phyloP scores from a whole-genome alignment of 768 basidiomycete species.

The Flagelloscypha sp. region DNA sequence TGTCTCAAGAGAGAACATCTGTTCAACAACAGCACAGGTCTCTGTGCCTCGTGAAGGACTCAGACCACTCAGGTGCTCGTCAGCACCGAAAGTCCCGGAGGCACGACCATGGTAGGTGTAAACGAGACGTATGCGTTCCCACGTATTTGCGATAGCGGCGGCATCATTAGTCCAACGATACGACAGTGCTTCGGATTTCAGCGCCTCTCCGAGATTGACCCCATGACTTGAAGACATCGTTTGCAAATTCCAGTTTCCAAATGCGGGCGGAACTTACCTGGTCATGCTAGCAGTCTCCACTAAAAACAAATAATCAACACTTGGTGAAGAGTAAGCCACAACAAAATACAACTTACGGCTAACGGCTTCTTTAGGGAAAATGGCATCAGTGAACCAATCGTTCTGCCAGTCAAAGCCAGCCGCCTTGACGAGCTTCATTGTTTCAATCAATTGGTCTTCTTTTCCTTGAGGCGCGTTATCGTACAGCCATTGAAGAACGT shows the following conservation, averaged over 20 bases:
- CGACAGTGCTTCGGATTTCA: constrained; percentile 35
- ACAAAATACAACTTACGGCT: constrained; percentile 20
- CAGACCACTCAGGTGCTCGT: constrained; percentile 34
- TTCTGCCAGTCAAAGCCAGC: constrained; percentile 35
- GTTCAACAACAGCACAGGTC: constrained; percentile 34
- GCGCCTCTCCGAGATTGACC: constrained; percentile 13
- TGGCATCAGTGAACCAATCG: constrained; percentile 28
- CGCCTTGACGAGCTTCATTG: constrained; percentile 31
- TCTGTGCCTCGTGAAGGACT: constrained; percentile 34
- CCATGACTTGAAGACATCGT: not conserved
- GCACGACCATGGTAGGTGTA: constrained; percentile 32
- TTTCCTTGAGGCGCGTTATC: constrained; percentile 32
- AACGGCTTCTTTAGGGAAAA: constrained; percentile 23
- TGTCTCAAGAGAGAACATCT: constrained; percentile 34
- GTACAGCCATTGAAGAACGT: constrained; percentile 31
- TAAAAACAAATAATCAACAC: not conserved
- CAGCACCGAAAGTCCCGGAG: constrained; percentile 32
- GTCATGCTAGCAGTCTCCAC: too few relatives aligned
- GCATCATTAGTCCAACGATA: constrained; percentile 32
- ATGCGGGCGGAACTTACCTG: too few relatives aligned
- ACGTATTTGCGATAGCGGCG: constrained; percentile 30
- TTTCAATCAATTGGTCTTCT: constrained; percentile 27
- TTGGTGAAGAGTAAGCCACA: not conserved
- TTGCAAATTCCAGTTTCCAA: too few relatives aligned
- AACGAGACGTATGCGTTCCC: constrained; percentile 29